These are phyloP conservation scores for Chaetomium sp. DNA, from an alignment of 2,329 filamentous ascomycete species.

Conservation along the genomic window DNA sequence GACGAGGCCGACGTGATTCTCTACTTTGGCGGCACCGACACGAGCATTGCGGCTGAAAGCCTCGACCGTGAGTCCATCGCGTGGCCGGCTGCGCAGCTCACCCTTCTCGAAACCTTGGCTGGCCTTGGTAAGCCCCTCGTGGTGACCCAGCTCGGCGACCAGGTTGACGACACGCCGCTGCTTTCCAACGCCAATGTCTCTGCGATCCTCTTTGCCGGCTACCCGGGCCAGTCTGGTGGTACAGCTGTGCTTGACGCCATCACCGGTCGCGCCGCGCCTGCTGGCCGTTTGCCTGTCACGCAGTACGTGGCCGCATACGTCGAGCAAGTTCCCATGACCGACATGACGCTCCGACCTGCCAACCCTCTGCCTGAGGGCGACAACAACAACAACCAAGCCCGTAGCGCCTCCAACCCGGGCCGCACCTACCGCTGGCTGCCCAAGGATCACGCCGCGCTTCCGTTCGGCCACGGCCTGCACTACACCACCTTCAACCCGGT, in stretches of 20 bases:
- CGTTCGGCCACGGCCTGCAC: constrained; percentile 51
- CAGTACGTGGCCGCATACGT: constrained; percentile 50
- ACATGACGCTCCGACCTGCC: constrained; percentile 46
- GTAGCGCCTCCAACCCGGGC: constrained; percentile 35
- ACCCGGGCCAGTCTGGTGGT: constrained; percentile 55
- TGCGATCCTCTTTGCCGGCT: constrained; percentile 51
- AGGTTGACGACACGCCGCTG: constrained; percentile 46
- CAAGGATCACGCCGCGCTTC: constrained; percentile 34
- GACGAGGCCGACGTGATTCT: constrained; percentile 44
- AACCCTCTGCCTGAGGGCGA: neutral
- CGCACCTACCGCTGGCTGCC: constrained; percentile 55
- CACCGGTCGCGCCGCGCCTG: constrained; percentile 43
- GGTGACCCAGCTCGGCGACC: constrained; percentile 44
- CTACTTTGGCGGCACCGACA: constrained; percentile 52
- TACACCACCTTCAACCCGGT: constrained; percentile 45
- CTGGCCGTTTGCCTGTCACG: constrained; percentile 49
- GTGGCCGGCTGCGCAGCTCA: constrained; percentile 47
- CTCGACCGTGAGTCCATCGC: constrained; percentile 44
- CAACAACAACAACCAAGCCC: neutral
- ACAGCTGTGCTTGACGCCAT: constrained; percentile 48
- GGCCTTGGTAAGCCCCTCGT: constrained; percentile 40
- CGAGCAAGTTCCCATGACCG: constrained; percentile 44
- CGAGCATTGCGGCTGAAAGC: constrained; percentile 44
- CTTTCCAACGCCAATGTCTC: constrained; percentile 41
- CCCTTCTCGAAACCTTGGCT: constrained; percentile 42